Evolutionary conservation across 345 rosid genomes (phyloP), one percentile per base, ranked within the genome.

Genomic region (Lagerstroemia speciosa): DNA sequence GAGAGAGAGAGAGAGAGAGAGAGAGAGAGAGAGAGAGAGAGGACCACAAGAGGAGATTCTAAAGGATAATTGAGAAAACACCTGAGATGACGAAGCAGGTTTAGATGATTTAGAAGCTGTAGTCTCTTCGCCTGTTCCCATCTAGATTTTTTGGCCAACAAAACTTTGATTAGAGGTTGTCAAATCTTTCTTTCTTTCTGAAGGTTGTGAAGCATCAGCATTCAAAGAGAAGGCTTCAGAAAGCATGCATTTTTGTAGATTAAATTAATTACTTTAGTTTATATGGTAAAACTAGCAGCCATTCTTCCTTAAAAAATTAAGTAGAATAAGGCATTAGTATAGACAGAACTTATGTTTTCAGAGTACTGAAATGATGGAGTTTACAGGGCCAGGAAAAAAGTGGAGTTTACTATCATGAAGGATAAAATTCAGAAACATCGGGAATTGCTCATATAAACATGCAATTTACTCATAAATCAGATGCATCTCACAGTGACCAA

Each of bases 81-180:
- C 98, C 89, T 91, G 96, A 61, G 86, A 66, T 34, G 97, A 88
- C 57, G 95, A 68, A 30, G 89, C 78, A 65, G 91, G 77, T 73
- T 91, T 91, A 64, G 97, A 80, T 74, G 92, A 76, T 76, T 86
- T 93, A 52, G 91, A 67, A 26, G 90, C 81, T 46, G 87, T 79
- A 73, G 79, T 82, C 48, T 88, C 95, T 78, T 94, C 98, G 50
- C 94, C 81, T 10, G 91, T 83, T 71, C 93, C 98, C 97, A 86
- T 89, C 40, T 50, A 60, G 69, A 78, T 36, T 66, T 40, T 71
- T 29, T 10, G 50, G 29, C 24, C 64, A 68, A 31, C 11, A 33
- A 34, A 48, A 43, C 78, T 40, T 50, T 50, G 60, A n/a, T 30
- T 24, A 37, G 26, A 48, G 40, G 33, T 52, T 34, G 24, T 55